Evolutionary conservation across 1,284 basidiomycete species (phyloP).

Genomic region (Coriolopsis trogii): DNA sequence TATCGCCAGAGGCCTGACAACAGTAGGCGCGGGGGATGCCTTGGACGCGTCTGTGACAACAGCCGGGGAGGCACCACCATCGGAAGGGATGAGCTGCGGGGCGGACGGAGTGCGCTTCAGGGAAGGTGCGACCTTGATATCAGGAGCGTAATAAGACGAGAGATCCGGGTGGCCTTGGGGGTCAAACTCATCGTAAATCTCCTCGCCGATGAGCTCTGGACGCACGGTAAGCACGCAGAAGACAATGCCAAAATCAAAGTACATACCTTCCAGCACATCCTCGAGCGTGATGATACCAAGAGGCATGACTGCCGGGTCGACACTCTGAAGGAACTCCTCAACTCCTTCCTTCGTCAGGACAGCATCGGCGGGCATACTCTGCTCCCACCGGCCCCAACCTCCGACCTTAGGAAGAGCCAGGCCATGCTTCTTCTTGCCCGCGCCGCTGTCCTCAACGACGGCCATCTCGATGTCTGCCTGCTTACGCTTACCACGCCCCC

Average conservation of each 20-base stretch:
- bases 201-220: constrained; percentile 84
- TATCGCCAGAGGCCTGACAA: constrained; percentile 48
- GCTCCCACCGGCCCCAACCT: constrained; percentile 55
- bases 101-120: constrained; percentile 35
- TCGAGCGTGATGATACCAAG: constrained; percentile 93
- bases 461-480: constrained; percentile 45
- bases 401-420: constrained; percentile 39
- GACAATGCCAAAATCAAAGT: neutral
- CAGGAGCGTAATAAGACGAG: constrained; percentile 52
- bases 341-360: constrained; percentile 72
- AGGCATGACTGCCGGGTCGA: constrained; percentile 77
- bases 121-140: constrained; percentile 18
- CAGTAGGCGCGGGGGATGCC: constrained; percentile 28
- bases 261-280: constrained; percentile 84
- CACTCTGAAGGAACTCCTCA: constrained; percentile 75
- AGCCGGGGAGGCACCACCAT: constrained; percentile 12
- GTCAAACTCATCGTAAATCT: constrained; percentile 89
- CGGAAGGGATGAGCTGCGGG: constrained; percentile 31
- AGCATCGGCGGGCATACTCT: constrained; percentile 84
- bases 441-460: constrained; percentile 29
- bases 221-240: neutral
- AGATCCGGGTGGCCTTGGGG: constrained; percentile 60
- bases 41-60: constrained; percentile 20
- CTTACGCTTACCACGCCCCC: constrained; percentile 29
- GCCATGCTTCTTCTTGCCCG: constrained; percentile 42